Base-by-base conservation (phyloP, 2,329 filamentous ascomycete genomes). In the Claviceps spartinae region DNA sequence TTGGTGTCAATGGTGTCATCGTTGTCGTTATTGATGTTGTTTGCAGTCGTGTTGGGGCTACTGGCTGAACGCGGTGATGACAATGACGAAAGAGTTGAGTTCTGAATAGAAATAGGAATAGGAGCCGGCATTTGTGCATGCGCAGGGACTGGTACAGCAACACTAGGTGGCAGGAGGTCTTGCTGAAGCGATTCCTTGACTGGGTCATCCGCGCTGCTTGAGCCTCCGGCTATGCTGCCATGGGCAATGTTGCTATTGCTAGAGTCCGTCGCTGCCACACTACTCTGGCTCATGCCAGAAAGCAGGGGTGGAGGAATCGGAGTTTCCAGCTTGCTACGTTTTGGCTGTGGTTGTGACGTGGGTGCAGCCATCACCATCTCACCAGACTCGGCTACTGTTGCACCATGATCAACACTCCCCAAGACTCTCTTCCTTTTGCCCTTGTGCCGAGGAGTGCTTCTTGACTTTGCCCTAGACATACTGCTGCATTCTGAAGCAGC, bases 311-410 rank as follows among this genome's bases (percentile, higher is more conserved):
- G 71, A 48, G 73, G 76, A 34, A 79, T 69, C 11, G 77, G 77
- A 14, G 77, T 80, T 62, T 80, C 77, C 24, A 73, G 78, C 62
- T 79, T 80, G 56, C 67, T 73, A 37, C 76, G 72, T 61, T 80
- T 80, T 26, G 66, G 53, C 52, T 67, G 69, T 34, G 72, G 73
- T 37, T 63, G 67, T n/a, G 61, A 51, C 4, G 30, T 34, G 3
- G 64, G 59, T 18, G 62, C 59, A 41, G 58, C 55, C 24, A 26
- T 26, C n/a, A 22, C 41, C 30, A 20, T 26, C 18, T 67, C 66
- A 4, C 54, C 49, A 7, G 51, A 56, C 50, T 66, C 65, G 2
- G 61, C 54, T 47, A 58, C 54, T 47, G 59, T 22, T 22, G 41
- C 58, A 36, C 67, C 69, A 30, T 56, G 55, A 14, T 67, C 65